phyloP scores from a whole-genome alignment of 148 eudicot species.

The Chenopodium berlandieri region DNA sequence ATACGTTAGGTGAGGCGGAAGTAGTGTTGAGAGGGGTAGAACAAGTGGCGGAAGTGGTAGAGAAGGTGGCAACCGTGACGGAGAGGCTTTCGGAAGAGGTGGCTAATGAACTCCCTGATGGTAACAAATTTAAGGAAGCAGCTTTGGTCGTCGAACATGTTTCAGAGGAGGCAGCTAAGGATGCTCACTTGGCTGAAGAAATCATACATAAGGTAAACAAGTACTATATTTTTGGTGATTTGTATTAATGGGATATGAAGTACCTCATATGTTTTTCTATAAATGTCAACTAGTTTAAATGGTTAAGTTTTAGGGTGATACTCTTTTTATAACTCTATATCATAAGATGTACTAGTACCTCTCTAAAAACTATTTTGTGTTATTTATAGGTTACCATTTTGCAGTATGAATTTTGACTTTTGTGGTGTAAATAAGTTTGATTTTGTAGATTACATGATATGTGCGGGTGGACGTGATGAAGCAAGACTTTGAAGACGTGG shows the following conservation, averaged over 20 bases:
- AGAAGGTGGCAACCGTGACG: conserved; percentile 55
- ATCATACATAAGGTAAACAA: conserved; percentile 52
- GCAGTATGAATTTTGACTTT: neutral
- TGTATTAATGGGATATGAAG: no score
- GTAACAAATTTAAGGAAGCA: conserved; percentile 51
- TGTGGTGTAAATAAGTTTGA: neutral
- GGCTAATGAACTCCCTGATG: conserved; percentile 50
- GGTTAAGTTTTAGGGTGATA: no score
- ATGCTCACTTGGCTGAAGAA: conserved; percentile 46
- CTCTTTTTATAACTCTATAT: no score
- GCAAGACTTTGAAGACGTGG: conserved; percentile 24
- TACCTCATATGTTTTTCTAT: no score
- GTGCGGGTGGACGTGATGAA: conserved; percentile 28
- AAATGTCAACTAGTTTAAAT: no score
- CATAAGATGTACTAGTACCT: no score
- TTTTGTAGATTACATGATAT: neutral
- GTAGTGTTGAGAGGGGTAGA: conserved; percentile 56
- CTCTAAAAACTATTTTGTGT: no score
- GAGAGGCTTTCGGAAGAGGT: conserved; percentile 58
- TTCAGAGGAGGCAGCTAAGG: conserved; percentile 45
- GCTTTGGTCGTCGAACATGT: conserved; percentile 52
- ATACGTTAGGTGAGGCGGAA: conserved; percentile 50
- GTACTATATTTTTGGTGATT: neutral
- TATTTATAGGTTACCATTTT: no score
- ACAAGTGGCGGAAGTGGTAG: conserved; percentile 64